Conservation (phyloP, 2,329 filamentous ascomycete genomes). For the Scedosporium apiospermum region DNA sequence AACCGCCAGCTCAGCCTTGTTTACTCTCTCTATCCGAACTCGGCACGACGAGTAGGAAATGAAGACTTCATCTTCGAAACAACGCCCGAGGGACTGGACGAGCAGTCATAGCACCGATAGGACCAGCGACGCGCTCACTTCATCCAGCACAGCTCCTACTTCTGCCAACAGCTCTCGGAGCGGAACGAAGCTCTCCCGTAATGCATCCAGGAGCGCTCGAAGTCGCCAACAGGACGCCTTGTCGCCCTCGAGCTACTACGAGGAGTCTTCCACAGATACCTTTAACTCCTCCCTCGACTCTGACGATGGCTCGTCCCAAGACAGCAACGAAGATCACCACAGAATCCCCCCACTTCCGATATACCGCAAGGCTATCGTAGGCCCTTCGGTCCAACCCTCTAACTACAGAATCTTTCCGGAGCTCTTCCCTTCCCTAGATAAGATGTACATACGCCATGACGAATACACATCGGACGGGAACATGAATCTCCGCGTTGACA, state of each 20-base stretch:
- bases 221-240: neutral
- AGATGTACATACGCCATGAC: slow-evolving; percentile 78
- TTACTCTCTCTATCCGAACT: neutral
- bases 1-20: neutral
- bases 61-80: neutral
- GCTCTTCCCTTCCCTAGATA: slow-evolving; percentile 77
- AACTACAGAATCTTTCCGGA: slow-evolving; percentile 41
- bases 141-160: neutral
- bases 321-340: slow-evolving; percentile 18
- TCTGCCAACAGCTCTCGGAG: neutral
- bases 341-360: slow-evolving; percentile 45
- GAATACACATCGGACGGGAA: slow-evolving; percentile 86
- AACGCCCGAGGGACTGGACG: neutral
- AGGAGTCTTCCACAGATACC: slow-evolving; percentile 61
- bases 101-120: neutral
- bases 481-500: slow-evolving; percentile 91
- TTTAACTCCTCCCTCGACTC: slow-evolving; percentile 67
- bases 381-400: slow-evolving; percentile 2
- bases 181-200: neutral
- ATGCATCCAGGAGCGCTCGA: neutral
- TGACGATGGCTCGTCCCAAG: slow-evolving; percentile 22
- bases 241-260: slow-evolving; percentile 30
- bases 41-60: neutral
- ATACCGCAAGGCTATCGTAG: slow-evolving; percentile 24
- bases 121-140: neutral